A percentile compares a stretch with the other conserved stretches of the same genome.
phyloP scores from a whole-genome alignment of 805 yeast species.

The Yarrowia sp. region DNA sequence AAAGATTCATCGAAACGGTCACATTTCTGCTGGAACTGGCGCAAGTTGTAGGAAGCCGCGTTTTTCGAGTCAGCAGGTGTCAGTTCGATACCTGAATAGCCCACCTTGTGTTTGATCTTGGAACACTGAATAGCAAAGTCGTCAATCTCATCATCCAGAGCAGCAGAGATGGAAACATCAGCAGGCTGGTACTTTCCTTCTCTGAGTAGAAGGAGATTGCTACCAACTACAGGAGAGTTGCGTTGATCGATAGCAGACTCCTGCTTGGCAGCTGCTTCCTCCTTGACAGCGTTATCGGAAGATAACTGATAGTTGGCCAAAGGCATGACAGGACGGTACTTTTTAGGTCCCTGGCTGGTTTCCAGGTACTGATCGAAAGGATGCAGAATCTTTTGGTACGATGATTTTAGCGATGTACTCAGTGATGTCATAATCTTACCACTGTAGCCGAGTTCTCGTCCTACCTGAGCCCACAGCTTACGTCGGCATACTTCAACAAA shows the following conservation, averaged over 20 bases:
- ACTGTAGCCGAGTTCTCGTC: slow-evolving; percentile 73
- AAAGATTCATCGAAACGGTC: slow-evolving; percentile 40
- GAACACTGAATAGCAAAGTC: background rate
- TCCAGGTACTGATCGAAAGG: slow-evolving; percentile 33
- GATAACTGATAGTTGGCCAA: slow-evolving; percentile 16
- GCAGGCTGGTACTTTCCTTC: slow-evolving; percentile 10
- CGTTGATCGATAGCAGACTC: background rate
- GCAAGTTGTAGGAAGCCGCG: slow-evolving; percentile 53
- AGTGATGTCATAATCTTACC: slow-evolving; percentile 70
- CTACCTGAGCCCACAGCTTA: slow-evolving; percentile 80
- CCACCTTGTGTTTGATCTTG: background rate
- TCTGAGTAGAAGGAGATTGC: background rate
- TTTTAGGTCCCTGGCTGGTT: background rate
- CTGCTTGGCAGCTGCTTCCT: background rate
- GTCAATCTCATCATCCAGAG: slow-evolving; percentile 3
- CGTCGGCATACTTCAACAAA: slow-evolving; percentile 57
- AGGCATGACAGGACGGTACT: slow-evolving; percentile 20
- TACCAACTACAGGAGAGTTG: slow-evolving; percentile 3
- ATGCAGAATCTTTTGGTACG: slow-evolving; percentile 50
- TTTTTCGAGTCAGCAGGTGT: slow-evolving; percentile 39
- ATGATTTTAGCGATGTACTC: slow-evolving; percentile 61
- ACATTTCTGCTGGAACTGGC: slow-evolving; percentile 60
- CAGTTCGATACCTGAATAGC: slow-evolving; percentile 1
- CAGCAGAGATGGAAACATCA: background rate
- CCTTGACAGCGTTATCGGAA: background rate